Evolutionary conservation across 2,329 filamentous ascomycete genomes (phyloP).

Genomic region (Penicillium sp.): DNA sequence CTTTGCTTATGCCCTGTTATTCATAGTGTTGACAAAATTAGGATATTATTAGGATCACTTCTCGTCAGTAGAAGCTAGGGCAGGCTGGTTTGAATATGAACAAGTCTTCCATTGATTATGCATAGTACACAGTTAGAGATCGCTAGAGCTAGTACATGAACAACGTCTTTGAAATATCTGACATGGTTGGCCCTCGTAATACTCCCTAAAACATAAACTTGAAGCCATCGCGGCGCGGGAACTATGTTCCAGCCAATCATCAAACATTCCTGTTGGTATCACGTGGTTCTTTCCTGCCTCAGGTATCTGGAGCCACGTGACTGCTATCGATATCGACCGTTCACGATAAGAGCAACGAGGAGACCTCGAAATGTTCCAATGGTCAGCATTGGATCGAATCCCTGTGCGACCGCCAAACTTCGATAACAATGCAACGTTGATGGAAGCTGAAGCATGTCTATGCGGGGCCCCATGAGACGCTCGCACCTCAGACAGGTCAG

Average conservation of each 20-base stretch:
- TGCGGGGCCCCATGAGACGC: conserved; percentile 44
- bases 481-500: conserved; percentile 49
- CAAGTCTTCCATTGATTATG: no score
- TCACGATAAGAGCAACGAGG: not conserved
- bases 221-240: not conserved
- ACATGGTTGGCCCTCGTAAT: no score
- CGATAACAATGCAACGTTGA: conserved; percentile 28
- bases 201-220: not conserved
- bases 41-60: no score
- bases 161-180: no score
- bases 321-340: not conserved
- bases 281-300: not conserved
- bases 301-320: not conserved
- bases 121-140: no score
- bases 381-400: not conserved
- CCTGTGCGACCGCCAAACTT: not conserved
- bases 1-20: no score
- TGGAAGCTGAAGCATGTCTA: conserved; percentile 38
- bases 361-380: not conserved
- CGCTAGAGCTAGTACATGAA: no score
- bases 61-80: no score
- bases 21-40: no score
- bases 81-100: no score
- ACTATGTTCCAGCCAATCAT: not conserved
- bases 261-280: not conserved